phyloP scores from a whole-genome alignment of 148 eudicot species.

The Rhododendron mucronatum region DNA sequence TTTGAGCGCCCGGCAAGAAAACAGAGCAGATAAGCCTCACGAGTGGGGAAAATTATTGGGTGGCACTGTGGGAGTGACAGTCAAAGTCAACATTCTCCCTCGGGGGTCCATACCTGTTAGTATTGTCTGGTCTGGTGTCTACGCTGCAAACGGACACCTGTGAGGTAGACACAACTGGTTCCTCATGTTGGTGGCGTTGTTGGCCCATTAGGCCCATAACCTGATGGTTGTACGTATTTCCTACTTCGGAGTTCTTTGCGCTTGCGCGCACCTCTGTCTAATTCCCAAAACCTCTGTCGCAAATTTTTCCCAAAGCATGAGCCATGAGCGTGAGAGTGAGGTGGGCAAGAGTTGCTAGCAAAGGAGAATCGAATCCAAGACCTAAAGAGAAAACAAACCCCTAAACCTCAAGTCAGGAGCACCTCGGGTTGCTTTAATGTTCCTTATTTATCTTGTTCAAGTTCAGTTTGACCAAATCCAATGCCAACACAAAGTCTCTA shows the following conservation, averaged over 20 bases:
- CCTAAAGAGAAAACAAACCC: too few species aligned
- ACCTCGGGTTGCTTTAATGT: too few species aligned
- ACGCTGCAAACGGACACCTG: slow-evolving; percentile 23
- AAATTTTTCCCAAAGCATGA: too few species aligned
- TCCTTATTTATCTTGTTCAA: too few species aligned
- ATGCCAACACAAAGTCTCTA: too few species aligned
- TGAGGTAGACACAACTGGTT: slow-evolving; percentile 17
- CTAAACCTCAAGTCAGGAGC: too few species aligned
- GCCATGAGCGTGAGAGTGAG: background rate
- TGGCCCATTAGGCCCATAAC: background rate
- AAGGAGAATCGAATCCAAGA: too few species aligned
- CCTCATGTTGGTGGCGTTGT: background rate
- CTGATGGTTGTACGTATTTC: background rate
- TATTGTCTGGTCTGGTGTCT: background rate
- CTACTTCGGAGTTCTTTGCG: too few species aligned
- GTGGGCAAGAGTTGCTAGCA: background rate
- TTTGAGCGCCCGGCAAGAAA: slow-evolving; percentile 24
- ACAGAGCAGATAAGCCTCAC: slow-evolving; percentile 29
- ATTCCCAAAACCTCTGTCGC: too few species aligned
- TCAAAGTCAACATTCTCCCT: slow-evolving; percentile 22
- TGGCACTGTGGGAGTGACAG: background rate
- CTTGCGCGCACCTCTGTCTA: too few species aligned
- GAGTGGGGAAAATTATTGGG: slow-evolving; percentile 33
- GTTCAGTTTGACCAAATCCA: background rate
- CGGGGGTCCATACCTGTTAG: slow-evolving; percentile 26